Percentiles rank a stretch among this genome's conserved stretches.
These are phyloP conservation scores for Xylaria sp. DNA, from an alignment of 2,329 filamentous ascomycete genomes.

Conservation along the genomic window DNA sequence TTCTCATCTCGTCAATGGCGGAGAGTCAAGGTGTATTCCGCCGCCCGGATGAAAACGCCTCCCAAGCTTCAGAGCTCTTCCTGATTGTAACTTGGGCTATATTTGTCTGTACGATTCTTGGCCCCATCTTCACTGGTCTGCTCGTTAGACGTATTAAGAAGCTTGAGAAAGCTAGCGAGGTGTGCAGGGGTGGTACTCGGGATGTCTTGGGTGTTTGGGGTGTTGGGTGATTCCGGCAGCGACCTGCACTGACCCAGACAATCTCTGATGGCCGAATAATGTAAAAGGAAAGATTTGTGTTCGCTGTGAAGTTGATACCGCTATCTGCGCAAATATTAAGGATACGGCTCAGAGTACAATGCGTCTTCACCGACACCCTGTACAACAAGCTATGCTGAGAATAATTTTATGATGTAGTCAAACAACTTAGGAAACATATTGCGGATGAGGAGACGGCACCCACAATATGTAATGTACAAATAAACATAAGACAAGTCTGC, in stretches of 20 bases:
- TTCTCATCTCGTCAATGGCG: slow-evolving; percentile 76
- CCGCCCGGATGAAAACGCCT: slow-evolving; percentile 27
- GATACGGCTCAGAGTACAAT: neutral
- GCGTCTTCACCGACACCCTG: neutral
- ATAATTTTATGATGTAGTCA: neutral
- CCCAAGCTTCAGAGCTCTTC: slow-evolving; percentile 56
- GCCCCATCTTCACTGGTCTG: slow-evolving; percentile 60
- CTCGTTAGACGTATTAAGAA: slow-evolving; percentile 56
- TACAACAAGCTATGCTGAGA: neutral
- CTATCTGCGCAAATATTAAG: neutral
- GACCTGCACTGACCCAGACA: neutral
- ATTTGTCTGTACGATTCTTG: slow-evolving; percentile 63
- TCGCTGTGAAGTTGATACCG: neutral
- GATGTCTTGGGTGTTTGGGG: slow-evolving; percentile 47
- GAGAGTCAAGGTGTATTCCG: slow-evolving; percentile 61
- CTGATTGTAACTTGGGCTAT: slow-evolving; percentile 67
- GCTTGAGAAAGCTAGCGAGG: slow-evolving; percentile 43
- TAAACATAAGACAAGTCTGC: no score
- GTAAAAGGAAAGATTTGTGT: neutral
- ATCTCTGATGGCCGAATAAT: neutral
- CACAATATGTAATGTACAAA: no score
- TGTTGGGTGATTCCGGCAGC: slow-evolving; percentile 27
- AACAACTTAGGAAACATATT: neutral
- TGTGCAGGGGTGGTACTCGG: slow-evolving; percentile 24
- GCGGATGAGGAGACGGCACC: no score